Conservation (phyloP, 148 eudicot genomes). For the Chenopodium berlandieri region DNA sequence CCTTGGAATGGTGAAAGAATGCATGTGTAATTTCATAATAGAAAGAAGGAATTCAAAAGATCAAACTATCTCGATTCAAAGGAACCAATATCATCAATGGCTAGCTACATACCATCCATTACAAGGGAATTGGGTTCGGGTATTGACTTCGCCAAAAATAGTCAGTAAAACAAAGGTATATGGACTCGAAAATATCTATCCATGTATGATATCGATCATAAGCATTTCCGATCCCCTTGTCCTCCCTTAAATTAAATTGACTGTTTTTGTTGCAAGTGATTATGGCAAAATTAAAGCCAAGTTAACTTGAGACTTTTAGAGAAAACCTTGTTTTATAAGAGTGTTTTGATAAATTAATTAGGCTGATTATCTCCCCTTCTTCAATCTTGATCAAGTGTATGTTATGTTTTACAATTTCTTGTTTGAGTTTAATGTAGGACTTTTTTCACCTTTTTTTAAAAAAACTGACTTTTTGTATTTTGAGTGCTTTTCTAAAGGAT, state of each 20-base stretch:
- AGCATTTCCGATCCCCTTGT: not conserved
- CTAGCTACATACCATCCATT: constrained; percentile 11
- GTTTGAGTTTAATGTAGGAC: constrained; percentile 24
- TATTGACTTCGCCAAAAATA: constrained; percentile 64
- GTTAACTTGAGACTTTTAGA: constrained; percentile 13
- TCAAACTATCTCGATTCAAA: not conserved
- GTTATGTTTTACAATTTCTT: not conserved
- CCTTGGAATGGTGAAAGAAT: constrained; percentile 38
- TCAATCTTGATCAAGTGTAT: constrained; percentile 19
- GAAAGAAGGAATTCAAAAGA: not conserved
- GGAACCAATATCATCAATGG: not conserved
- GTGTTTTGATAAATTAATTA: constrained; percentile 26
- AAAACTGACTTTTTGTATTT: constrained; percentile 1
- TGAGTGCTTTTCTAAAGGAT: not conserved
- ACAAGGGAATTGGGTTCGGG: constrained; percentile 87
- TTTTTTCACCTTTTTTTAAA: not conserved
- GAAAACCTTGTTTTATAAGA: constrained; percentile 22
- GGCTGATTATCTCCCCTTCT: constrained; percentile 15
- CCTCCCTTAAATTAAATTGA: not conserved
- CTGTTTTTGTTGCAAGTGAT: constrained; percentile 30
- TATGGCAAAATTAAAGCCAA: constrained; percentile 27
- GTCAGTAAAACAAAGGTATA: constrained; percentile 21
- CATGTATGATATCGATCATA: not conserved
- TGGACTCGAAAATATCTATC: not conserved
- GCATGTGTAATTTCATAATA: not conserved